These are phyloP conservation scores for Glycine soja DNA, from an alignment of 306 rosid genomes.

Conservation along the genomic window DNA sequence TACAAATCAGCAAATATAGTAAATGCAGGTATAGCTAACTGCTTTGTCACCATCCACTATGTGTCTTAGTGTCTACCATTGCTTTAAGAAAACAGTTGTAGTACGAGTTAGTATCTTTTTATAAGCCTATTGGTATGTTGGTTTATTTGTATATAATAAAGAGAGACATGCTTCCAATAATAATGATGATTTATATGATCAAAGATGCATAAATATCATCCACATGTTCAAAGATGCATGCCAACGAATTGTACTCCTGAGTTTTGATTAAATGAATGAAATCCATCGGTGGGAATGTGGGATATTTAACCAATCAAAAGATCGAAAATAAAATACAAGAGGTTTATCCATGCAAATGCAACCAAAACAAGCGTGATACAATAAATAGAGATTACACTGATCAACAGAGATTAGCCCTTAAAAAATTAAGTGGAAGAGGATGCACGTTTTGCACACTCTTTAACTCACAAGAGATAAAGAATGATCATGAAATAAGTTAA, in stretches of 20 bases:
- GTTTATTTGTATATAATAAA: slow-evolving; percentile 7
- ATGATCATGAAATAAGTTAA: neutral
- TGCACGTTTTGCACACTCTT: neutral
- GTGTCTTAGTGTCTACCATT: slow-evolving; percentile 57
- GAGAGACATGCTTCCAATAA: slow-evolving; percentile 77
- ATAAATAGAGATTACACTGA: neutral
- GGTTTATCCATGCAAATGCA: neutral
- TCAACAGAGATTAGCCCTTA: neutral
- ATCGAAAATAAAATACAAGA: neutral
- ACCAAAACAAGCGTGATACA: neutral
- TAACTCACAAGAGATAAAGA: neutral
- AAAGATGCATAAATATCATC: slow-evolving; percentile 78
- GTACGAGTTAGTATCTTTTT: slow-evolving; percentile 21
- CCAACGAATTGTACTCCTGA: slow-evolving; percentile 85
- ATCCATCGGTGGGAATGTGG: slow-evolving; percentile 64
- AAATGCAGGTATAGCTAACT: neutral
- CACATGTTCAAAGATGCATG: slow-evolving; percentile 85
- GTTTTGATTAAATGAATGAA: slow-evolving; percentile 57
- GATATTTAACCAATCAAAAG: slow-evolving; percentile 52
- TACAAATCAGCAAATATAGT: slow-evolving; percentile 48
- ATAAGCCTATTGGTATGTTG: neutral
- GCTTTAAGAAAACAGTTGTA: slow-evolving; percentile 63
- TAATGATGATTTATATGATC: slow-evolving; percentile 79
- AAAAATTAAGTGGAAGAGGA: neutral
- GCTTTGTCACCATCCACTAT: slow-evolving; percentile 81